Evolutionary conservation across 768 basidiomycete genomes (phyloP).

Genomic region (Mycena haematopus): DNA sequence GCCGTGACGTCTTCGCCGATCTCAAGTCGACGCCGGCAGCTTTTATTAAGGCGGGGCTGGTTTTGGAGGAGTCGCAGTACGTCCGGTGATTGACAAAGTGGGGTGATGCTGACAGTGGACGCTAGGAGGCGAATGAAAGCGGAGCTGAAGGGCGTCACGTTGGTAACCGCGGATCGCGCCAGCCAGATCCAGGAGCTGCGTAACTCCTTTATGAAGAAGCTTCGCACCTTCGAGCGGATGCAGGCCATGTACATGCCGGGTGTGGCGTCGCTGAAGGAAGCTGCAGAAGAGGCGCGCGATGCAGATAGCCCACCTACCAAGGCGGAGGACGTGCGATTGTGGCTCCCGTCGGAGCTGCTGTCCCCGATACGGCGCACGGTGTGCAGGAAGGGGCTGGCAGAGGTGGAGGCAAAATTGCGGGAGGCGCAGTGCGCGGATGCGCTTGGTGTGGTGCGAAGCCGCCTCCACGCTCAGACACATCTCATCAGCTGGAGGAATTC

Average conservation of each 20-base stretch:
- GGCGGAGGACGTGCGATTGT: slow-evolving; percentile 26
- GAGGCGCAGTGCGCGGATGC: not conserved
- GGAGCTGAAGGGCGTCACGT: not conserved
- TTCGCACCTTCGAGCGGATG: not conserved
- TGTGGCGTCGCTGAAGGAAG: not conserved
- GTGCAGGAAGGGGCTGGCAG: no score
- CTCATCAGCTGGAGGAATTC: slow-evolving; percentile 13
- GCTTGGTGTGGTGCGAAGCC: slow-evolving; percentile 13
- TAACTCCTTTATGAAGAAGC: slow-evolving; percentile 10
- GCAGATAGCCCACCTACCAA: not conserved
- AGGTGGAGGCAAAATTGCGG: slow-evolving; percentile 6
- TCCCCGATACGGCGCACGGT: not conserved
- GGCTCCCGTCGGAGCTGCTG: slow-evolving; percentile 19
- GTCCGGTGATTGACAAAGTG: not conserved
- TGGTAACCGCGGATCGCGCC: slow-evolving; percentile 13
- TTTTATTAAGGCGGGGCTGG: slow-evolving; percentile 16
- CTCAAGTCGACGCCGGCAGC: not conserved
- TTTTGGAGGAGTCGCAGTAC: slow-evolving; percentile 24
- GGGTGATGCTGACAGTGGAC: no score
- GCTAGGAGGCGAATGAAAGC: slow-evolving; percentile 1
- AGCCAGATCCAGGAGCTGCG: slow-evolving; percentile 23
- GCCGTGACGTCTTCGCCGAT: not conserved
- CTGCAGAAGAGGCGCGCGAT: slow-evolving; percentile 16
- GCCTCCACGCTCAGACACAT: slow-evolving; percentile 19
- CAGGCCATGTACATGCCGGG: slow-evolving; percentile 20